A percentile compares a stretch with the other conserved stretches of the same genome.
Conservation (phyloP, 306 rosid genomes). For the Trifolium repens region DNA sequence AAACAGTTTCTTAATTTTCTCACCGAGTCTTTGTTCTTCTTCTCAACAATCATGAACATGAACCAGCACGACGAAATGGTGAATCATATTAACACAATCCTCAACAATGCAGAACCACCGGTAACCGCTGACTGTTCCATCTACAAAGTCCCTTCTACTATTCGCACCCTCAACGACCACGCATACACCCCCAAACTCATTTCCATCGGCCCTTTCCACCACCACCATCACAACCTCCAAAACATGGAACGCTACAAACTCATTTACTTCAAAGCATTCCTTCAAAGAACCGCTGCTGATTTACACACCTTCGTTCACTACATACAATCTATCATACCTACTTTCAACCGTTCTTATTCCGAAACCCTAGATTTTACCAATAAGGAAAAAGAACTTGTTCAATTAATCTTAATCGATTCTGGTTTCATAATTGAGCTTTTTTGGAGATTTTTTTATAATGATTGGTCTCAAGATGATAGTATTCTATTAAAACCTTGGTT, state of each 20-base stretch:
- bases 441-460: neutral
- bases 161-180: conserved; percentile 37
- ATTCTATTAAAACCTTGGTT: conserved; percentile 33
- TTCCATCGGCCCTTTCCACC: conserved; percentile 52
- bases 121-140: conserved; percentile 31
- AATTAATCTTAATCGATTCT: conserved; percentile 38
- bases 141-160: conserved; percentile 37
- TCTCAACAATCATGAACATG: neutral
- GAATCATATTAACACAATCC: neutral
- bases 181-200: conserved; percentile 48
- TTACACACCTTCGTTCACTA: neutral
- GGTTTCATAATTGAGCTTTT: conserved; percentile 41
- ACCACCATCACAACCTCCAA: conserved; percentile 20
- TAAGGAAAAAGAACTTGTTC: conserved; percentile 34
- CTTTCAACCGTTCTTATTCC: conserved; percentile 27
- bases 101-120: neutral
- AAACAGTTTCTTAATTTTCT: too few relatives aligned
- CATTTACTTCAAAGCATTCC: conserved; percentile 24
- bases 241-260: conserved; percentile 40
- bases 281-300: neutral
- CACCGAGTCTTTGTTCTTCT: too few relatives aligned
- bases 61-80: neutral
- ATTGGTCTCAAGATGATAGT: neutral
- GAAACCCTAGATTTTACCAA: neutral
- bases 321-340: neutral